Conservation (phyloP, 2,329 filamentous ascomycete species). For the Sporothrix euskadiensis region DNA sequence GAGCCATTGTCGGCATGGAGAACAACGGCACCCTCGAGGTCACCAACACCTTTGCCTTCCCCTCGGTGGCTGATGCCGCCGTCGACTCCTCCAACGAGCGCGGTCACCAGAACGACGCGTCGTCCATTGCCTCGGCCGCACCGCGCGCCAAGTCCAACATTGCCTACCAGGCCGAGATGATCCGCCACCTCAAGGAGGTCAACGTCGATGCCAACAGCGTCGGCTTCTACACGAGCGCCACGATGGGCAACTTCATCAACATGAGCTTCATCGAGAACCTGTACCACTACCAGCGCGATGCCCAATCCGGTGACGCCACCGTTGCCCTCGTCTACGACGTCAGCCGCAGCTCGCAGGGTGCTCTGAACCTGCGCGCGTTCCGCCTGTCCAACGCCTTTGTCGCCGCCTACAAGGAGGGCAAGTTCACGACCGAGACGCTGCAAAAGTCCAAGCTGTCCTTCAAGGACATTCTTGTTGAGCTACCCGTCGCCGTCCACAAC, state of each 20-base stretch:
- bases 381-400: conserved; percentile 85
- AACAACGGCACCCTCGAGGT: conserved; percentile 76
- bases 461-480: conserved; percentile 89
- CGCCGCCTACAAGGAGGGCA: conserved; percentile 89
- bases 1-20: conserved; percentile 92
- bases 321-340: conserved; percentile 93
- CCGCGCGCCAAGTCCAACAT: conserved; percentile 89
- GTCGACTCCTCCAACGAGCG: conserved; percentile 44
- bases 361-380: conserved; percentile 87
- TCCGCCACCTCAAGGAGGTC: conserved; percentile 92
- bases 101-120: conserved; percentile 69
- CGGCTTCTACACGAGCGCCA: conserved; percentile 97
- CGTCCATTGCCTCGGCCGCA: conserved; percentile 78
- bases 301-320: conserved; percentile 83
- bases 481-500: conserved; percentile 90
- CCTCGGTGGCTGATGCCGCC: conserved; percentile 70
- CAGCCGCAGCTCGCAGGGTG: conserved; percentile 89
- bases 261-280: conserved; percentile 96
- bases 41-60: conserved; percentile 95
- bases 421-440: conserved; percentile 95
- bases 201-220: conserved; percentile 98
- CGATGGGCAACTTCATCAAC: conserved; percentile 98
- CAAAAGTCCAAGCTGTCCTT: conserved; percentile 93
- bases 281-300: conserved; percentile 94
- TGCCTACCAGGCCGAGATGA: conserved; percentile 93